Conservation (phyloP, 1,284 basidiomycete genomes). For the Heterobasidion irregulare region DNA sequence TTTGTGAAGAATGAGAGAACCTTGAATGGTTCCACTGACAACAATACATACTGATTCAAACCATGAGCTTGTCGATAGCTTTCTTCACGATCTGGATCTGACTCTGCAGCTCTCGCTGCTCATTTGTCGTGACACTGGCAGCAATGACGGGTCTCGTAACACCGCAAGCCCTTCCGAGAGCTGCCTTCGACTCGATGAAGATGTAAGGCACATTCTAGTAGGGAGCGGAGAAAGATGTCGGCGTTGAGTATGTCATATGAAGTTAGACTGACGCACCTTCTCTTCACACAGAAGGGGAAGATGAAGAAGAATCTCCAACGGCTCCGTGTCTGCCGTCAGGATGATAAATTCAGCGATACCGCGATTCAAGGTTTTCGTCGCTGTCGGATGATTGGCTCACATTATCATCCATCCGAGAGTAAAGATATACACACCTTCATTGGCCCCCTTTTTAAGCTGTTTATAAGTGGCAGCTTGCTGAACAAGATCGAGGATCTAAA, state of each 20-base stretch:
- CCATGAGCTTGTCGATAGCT: slow-evolving; percentile 75
- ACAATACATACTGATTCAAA: slow-evolving; percentile 11
- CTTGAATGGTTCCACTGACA: neutral
- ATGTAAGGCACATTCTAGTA: slow-evolving; percentile 92
- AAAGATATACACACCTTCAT: slow-evolving; percentile 62
- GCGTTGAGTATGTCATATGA: neutral
- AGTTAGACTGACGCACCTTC: slow-evolving; percentile 57
- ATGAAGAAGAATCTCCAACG: slow-evolving; percentile 96
- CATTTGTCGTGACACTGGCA: slow-evolving; percentile 92
- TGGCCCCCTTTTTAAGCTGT: slow-evolving; percentile 97
- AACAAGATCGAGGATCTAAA: slow-evolving; percentile 81
- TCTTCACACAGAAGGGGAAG: slow-evolving; percentile 97
- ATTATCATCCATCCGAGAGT: neutral
- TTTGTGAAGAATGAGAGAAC: too few species aligned
- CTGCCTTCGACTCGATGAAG: slow-evolving; percentile 92
- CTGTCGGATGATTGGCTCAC: slow-evolving; percentile 27
- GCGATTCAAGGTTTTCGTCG: slow-evolving; percentile 97
- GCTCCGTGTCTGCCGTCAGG: slow-evolving; percentile 96
- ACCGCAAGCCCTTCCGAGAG: slow-evolving; percentile 93
- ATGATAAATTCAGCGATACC: slow-evolving; percentile 99
- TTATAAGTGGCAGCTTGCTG: slow-evolving; percentile 91
- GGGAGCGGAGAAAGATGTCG: slow-evolving; percentile 7
- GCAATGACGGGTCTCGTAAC: slow-evolving; percentile 95
- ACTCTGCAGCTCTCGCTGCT: slow-evolving; percentile 85
- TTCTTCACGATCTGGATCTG: slow-evolving; percentile 90